Base-by-base conservation (phyloP, 176 grass and related monocot genomes). In the Themeda triandra region DNA sequence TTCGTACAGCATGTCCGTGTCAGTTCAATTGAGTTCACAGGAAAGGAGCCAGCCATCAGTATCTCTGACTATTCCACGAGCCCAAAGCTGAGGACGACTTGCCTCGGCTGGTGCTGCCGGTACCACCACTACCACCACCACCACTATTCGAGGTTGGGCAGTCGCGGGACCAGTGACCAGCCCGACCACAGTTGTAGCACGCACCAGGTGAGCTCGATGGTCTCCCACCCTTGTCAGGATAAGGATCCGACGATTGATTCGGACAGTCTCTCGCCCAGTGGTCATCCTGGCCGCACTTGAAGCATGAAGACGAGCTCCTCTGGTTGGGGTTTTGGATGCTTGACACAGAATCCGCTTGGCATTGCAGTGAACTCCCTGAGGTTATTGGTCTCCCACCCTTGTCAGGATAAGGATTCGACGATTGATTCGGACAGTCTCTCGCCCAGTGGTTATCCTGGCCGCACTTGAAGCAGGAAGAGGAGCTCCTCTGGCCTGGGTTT, bases 221-320 rank as follows among this genome's bases (percentile, higher is more conserved):
- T 68, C 79, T 92, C 21, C 77, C 85, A 56, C 78, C 74, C 82
- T 83, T 84, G 76, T 88, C 84, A 87, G 79, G 49, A 69, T 69
- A 78, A 54, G 63, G 54, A 86, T 92, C 87, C 11, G 82, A 81
- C 28, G 86, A 48, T 82, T 93, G 92, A 82, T 87, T 93, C 11
- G 89, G 83, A 39, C 92, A 98, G n/a, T 95, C 91, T 51, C 79
- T 89, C 2, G 95, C 91, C 95, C 95, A 94, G 35, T 97, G 95
- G 40, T 83, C 87, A 66, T 91, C 90, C 74, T 86, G 90, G 19
- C 95, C 92, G 17, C 88, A 91, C 76, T 83, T 95, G 73, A 93
- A 98, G 85, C 95, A 98, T 71, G 87, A 85, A 6, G 88, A 93
- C n/a, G 35, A 83, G 82, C 73, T 88, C 49, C 73, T 79, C 42